Evolutionary conservation across 2,329 filamentous ascomycete genomes (phyloP).

Genomic region (Domatiomyces catenatus): DNA sequence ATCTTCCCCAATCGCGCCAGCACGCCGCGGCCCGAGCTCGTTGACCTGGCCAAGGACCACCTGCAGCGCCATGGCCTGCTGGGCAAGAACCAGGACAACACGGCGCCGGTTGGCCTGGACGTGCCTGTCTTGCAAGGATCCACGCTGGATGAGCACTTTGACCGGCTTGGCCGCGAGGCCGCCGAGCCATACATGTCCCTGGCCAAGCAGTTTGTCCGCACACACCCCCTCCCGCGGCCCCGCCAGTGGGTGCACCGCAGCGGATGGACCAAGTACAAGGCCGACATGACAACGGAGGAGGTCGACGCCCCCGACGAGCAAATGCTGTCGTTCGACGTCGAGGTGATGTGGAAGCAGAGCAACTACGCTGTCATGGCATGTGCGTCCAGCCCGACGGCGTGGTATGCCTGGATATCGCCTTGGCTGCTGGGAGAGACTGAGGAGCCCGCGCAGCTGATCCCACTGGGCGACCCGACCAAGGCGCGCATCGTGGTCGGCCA

Average conservation of each 20-base stretch:
- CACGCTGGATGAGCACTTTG: conserved; percentile 85
- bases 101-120: conserved; percentile 67
- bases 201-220: conserved; percentile 58
- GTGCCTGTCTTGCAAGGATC: conserved; percentile 63
- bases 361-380: conserved; percentile 95
- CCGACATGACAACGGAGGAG: conserved; percentile 54
- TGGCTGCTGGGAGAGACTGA: conserved; percentile 78
- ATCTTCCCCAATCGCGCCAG: conserved; percentile 49
- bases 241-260: conserved; percentile 62
- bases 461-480: conserved; percentile 60
- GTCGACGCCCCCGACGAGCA: conserved; percentile 64
- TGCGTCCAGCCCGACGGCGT: conserved; percentile 71
- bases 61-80: conserved; percentile 70
- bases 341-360: conserved; percentile 89
- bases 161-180: conserved; percentile 69
- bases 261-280: conserved; percentile 88
- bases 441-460: conserved; percentile 65
- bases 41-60: conserved; percentile 69
- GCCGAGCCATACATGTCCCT: conserved; percentile 67
- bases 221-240: conserved; percentile 42
- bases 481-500: conserved; percentile 77
- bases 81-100: conserved; percentile 72
- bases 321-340: conserved; percentile 85
- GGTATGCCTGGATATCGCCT: conserved; percentile 96
- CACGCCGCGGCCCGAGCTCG: conserved; percentile 52